Conservation (phyloP, 805 yeast species). For the Teunomyces tritomae region DNA sequence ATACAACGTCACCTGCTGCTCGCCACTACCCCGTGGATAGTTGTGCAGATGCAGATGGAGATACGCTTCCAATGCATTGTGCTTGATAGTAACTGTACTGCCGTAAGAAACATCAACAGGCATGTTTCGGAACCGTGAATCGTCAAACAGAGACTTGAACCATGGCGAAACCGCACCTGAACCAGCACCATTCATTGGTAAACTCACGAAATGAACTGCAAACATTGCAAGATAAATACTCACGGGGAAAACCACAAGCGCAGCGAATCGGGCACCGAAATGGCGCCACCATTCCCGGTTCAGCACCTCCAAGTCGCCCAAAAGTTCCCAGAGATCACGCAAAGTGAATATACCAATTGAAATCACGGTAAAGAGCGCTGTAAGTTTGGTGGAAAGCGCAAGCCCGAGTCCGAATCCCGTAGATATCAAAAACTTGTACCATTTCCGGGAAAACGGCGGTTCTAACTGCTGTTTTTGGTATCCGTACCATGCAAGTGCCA, state of each 20-base stretch:
- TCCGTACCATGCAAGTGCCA: conserved; percentile 48
- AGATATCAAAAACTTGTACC: conserved; percentile 51
- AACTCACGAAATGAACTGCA: conserved; percentile 51
- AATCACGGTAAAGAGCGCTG: conserved; percentile 63
- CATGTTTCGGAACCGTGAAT: conserved; percentile 33
- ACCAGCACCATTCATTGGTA: conserved; percentile 54
- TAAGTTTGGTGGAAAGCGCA: conserved; percentile 62
- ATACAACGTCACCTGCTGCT: conserved; percentile 79
- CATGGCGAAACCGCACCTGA: conserved; percentile 62
- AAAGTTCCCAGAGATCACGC: conserved; percentile 59
- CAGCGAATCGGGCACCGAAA: conserved; percentile 35
- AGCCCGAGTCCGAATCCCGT: conserved; percentile 54
- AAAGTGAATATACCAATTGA: conserved; percentile 57
- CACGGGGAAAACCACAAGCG: conserved; percentile 54
- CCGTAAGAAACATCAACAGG: conserved; percentile 76
- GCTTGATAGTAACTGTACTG: conserved; percentile 68
- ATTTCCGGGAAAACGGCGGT: conserved; percentile 44
- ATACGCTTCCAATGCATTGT: conserved; percentile 67
- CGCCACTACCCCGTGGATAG: conserved; percentile 64
- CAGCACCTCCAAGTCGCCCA: conserved; percentile 64
- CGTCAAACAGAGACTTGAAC: conserved; percentile 59
- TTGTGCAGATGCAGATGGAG: conserved; percentile 70
- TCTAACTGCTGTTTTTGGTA: conserved; percentile 49
- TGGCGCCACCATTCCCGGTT: conserved; percentile 38
- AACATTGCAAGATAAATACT: conserved; percentile 57